Evolutionary conservation across 2,329 filamentous ascomycete genomes (phyloP), one percentile per base, ranked within the genome.

Genomic region (Venturia pyrina): DNA sequence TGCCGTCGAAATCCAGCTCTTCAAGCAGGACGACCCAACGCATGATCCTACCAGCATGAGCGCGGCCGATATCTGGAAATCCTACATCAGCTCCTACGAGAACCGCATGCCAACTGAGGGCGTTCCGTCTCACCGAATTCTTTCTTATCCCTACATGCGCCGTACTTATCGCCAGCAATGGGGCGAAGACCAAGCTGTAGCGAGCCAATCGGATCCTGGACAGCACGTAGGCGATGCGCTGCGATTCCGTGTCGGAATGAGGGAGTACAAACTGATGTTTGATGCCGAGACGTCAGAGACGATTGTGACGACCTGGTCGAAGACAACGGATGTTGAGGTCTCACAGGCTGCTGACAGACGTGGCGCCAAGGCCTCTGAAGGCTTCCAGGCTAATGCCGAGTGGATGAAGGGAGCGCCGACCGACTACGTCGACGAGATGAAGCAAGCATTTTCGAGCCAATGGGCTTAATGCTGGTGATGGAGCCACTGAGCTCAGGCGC

Each of bases 21-120:
- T 96, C 75, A 92, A 95, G 71, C 88, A 89, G 72, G 91, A 96
- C 70, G 91, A 96, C 70, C 88, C 81, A 1, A 87, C 85, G 0
- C 82, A 96, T 80, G 89, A 95, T 73, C 85, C 87, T 63, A 88
- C 88, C 66, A 87, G 91, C 68, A 83, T 87, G 32, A 83, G 81
- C 64, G 77, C 80, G 4, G 82, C 86, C 69, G 82, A 83, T 68
- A 80, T 87, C 48, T 99, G 95, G 95, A 90, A 93, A 71, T 96
- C 96, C 78, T 99, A 99, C 75, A 91, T 96, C 66, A 93, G 93
- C 21, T 92, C 93, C 0, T 98, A 90, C 76, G 90, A 91, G 70
- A 90, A 91, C 69, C 85, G 93, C 32, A 91, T 96, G 72, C 90
- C 91, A 1, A 99, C 95, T 0, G 82, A 79, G 64, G 76, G 77